Percentiles rank a stretch among this genome's conserved stretches.
phyloP scores from a whole-genome alignment of 768 basidiomycete species.

The Termitomyces eurrhizus region DNA sequence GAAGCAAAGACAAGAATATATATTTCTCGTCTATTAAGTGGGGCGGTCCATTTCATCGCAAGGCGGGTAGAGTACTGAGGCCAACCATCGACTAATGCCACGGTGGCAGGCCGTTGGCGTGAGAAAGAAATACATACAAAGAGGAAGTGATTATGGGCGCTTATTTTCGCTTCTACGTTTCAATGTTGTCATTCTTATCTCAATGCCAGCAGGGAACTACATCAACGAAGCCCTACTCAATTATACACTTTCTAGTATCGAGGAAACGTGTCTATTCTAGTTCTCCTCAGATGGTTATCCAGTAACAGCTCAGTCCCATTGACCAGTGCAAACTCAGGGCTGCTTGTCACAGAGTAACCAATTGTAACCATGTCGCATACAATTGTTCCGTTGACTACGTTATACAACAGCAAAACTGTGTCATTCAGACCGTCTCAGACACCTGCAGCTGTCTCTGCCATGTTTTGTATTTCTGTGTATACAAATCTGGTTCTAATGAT shows the following conservation, averaged over 20 bases:
- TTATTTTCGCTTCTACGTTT: neutral
- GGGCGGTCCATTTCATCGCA: constrained; percentile 57
- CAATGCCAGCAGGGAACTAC: too few species aligned
- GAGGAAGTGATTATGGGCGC: neutral
- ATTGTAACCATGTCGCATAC: neutral
- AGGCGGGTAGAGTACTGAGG: neutral
- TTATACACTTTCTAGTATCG: too few species aligned
- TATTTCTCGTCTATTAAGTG: constrained; percentile 72
- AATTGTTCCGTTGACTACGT: neutral
- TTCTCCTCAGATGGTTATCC: neutral
- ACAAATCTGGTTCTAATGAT: neutral
- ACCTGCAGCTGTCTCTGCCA: too few species aligned
- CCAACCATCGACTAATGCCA: neutral
- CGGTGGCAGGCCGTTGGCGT: neutral
- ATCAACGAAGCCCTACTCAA: too few species aligned
- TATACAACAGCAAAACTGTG: neutral
- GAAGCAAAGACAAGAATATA: constrained; percentile 64
- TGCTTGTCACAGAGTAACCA: neutral
- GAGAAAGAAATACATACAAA: neutral
- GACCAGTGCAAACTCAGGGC: neutral
- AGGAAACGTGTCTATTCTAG: too few species aligned
- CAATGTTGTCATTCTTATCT: too few species aligned
- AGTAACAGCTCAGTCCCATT: too few species aligned
- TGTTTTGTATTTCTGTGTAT: neutral
- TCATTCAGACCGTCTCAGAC: neutral